Evolutionary conservation across 1,284 basidiomycete species (phyloP), one percentile per base, ranked within the genome.

Genomic region (Rhodotorula glutinis): DNA sequence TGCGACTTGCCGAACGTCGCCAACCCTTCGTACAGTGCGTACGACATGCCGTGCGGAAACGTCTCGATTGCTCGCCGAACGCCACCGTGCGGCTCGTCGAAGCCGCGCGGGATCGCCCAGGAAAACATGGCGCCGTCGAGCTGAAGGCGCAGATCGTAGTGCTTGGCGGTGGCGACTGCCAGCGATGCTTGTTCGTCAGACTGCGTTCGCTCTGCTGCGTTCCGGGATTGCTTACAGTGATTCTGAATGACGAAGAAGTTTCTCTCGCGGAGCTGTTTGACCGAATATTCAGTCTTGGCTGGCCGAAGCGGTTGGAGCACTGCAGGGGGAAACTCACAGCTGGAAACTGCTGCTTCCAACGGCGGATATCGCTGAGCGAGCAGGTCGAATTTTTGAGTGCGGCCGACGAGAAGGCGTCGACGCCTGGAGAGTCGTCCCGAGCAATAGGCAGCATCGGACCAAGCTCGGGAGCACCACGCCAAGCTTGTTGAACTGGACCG

Each of bases 181-280:
- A 33, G 53, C 19, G 23, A 10, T 29, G 23, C n/a, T n/a, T n/a
- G n/a, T n/a, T n/a, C n/a, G n/a, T n/a, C 19, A 40, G 17, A 17
- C 25, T 17, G 21, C 11, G n/a, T n/a, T n/a, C n/a, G n/a, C n/a
- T n/a, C n/a, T n/a, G n/a, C n/a, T n/a, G n/a, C n/a, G n/a, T n/a
- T n/a, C n/a, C n/a, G n/a, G n/a, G 30, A 17, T 7, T 4, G n/a
- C 59, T 4, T 3, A 58, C 61, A 53, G 25, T 70, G 69, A 13
- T 67, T 38, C n/a, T 70, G 69, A 9, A 70, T 30, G 46, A 70
- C 29, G 59, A 55, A 70, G 57, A 64, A 65, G 62, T 64, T 65
- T 16, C 69, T 51, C 40, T 59, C 33, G 7, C 41, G 7, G 17
- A 69, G 60, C 66, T 67, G 59, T 2, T 14, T 3, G 27, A 9